A percentile compares a stretch with the other conserved stretches of the same genome.
Evolutionary conservation across 208 protist species (phyloP).

Genomic region (Novymonas esmeraldas): DNA sequence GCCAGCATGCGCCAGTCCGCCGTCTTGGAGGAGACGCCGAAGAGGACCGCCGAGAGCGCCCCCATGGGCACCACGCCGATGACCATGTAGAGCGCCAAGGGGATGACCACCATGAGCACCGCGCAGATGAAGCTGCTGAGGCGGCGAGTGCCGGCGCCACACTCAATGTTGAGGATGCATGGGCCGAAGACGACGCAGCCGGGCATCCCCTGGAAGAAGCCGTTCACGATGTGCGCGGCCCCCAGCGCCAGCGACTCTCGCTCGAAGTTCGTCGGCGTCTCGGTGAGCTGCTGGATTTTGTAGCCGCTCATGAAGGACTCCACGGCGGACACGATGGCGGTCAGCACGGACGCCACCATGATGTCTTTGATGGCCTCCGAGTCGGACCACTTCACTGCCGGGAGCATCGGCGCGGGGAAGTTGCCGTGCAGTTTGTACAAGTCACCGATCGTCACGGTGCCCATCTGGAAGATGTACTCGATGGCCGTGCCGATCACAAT

Average conservation of each 20-base stretch:
- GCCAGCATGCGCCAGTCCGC: constrained; percentile 60
- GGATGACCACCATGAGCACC: constrained; percentile 54
- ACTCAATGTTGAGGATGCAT: constrained; percentile 63
- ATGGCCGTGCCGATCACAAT: constrained; percentile 57
- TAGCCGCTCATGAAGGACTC: constrained; percentile 63
- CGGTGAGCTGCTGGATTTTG: constrained; percentile 58
- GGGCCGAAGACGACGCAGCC: constrained; percentile 57
- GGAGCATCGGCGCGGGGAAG: constrained; percentile 42
- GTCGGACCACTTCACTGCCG: constrained; percentile 40
- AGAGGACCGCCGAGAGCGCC: constrained; percentile 49
- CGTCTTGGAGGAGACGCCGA: constrained; percentile 58
- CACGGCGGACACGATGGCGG: constrained; percentile 46
- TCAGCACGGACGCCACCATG: constrained; percentile 49
- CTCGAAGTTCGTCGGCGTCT: constrained; percentile 62
- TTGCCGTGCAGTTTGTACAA: constrained; percentile 49
- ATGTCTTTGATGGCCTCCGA: constrained; percentile 33
- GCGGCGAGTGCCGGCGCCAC: constrained; percentile 46
- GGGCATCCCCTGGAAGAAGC: constrained; percentile 59
- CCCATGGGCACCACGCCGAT: constrained; percentile 60
- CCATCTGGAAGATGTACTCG: constrained; percentile 60
- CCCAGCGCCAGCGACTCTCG: constrained; percentile 51
- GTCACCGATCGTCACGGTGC: constrained; percentile 57
- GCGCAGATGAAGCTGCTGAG: constrained; percentile 54
- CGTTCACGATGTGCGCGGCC: constrained; percentile 54
- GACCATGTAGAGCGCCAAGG: constrained; percentile 45